Evolutionary conservation across 192 early-diverging fungal species (phyloP).

Genomic region (Powellomyces hirtus): DNA sequence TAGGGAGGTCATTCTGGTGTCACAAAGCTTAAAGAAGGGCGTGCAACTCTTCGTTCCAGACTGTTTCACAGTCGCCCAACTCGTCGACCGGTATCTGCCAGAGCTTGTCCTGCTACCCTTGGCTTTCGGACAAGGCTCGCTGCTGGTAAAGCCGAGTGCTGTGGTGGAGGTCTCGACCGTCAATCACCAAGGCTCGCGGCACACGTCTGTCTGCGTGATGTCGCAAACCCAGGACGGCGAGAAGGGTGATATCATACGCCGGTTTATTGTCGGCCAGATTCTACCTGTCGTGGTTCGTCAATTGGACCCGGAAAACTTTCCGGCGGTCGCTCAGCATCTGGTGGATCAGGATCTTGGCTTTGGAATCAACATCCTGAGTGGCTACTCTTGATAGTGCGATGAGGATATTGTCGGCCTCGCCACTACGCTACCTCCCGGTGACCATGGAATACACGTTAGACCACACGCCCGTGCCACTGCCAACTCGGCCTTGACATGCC

Average conservation of each 20-base stretch:
- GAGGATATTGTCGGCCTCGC: no score
- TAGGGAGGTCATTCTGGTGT: not conserved
- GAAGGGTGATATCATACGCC: not conserved
- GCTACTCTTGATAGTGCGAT: not conserved
- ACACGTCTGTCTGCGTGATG: not conserved
- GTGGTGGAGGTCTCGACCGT: not conserved
- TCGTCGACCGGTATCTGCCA: not conserved
- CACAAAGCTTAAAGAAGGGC: not conserved
- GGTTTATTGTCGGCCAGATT: not conserved
- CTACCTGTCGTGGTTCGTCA: not conserved
- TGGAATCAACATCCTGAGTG: not conserved
- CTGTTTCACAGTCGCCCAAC: not conserved
- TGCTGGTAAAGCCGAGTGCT: not conserved
- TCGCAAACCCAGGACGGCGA: not conserved
- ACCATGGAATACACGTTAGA: no score
- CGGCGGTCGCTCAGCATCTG: not conserved
- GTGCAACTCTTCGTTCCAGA: not conserved
- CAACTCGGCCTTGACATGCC: no score
- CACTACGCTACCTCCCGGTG: no score
- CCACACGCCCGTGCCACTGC: no score
- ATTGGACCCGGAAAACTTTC: not conserved
- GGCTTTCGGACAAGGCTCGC: not conserved
- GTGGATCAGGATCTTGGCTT: not conserved
- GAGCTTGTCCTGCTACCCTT: not conserved
- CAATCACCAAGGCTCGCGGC: not conserved